Evolutionary conservation across 129 eudicot species (phyloP).

Genomic region (Escallonia herrerae): DNA sequence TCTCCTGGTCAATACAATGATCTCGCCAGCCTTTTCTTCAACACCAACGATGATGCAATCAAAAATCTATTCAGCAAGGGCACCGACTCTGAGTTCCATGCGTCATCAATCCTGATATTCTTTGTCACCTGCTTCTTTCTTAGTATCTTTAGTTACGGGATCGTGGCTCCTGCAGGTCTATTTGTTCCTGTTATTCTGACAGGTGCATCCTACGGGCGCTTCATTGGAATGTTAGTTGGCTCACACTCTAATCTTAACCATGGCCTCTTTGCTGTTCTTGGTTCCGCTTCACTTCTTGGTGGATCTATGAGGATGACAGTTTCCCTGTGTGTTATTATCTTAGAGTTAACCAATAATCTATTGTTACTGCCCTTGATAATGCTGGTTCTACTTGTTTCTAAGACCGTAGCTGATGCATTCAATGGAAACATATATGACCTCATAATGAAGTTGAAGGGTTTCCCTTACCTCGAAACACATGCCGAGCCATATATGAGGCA

Average conservation of each 20-base stretch:
- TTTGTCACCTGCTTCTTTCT: constrained; percentile 71
- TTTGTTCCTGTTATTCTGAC: constrained; percentile 86
- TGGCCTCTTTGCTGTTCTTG: constrained; percentile 85
- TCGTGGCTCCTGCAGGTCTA: constrained; percentile 81
- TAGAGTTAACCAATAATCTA: constrained; percentile 78
- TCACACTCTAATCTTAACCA: constrained; percentile 58
- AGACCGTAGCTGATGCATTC: constrained; percentile 81
- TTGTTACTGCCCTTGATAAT: constrained; percentile 65
- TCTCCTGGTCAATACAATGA: constrained; percentile 28
- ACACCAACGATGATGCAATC: constrained; percentile 92
- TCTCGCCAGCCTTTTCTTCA: constrained; percentile 74
- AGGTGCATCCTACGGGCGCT: constrained; percentile 88
- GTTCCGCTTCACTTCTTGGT: constrained; percentile 89
- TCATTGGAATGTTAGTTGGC: constrained; percentile 64
- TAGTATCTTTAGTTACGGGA: constrained; percentile 74
- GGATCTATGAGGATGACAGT: constrained; percentile 97
- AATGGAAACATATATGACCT: constrained; percentile 66
- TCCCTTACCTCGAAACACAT: constrained; percentile 79
- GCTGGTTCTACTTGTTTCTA: constrained; percentile 84
- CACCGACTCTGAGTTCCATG: constrained; percentile 70
- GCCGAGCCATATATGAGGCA: constrained; percentile 96
- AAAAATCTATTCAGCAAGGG: constrained; percentile 70
- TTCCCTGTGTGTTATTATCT: constrained; percentile 73
- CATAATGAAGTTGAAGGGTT: constrained; percentile 68
- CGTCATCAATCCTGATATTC: constrained; percentile 52